phyloP scores from a whole-genome alignment of 495 filamentous ascomycete genomes.

The Penicillium pancosmium region DNA sequence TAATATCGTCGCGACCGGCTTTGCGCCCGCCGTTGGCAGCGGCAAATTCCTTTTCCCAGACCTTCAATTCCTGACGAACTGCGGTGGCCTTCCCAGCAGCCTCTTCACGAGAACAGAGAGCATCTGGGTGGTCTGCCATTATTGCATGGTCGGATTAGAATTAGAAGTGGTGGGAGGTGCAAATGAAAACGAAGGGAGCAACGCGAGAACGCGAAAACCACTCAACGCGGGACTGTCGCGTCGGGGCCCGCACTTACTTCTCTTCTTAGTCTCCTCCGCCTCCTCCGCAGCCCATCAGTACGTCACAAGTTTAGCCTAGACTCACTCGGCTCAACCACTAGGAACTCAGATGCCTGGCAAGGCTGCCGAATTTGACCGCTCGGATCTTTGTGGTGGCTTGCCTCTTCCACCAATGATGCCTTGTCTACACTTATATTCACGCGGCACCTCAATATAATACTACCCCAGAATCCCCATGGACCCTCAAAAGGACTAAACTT shows the following conservation, averaged over 20 bases:
- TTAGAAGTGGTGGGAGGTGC: neutral
- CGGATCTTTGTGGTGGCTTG: neutral
- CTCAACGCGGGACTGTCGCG: constrained; percentile 30
- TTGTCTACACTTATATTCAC: neutral
- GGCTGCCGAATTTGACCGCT: neutral
- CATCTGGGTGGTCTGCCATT: constrained; percentile 34
- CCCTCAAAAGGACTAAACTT: neutral
- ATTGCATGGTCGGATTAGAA: constrained; percentile 35
- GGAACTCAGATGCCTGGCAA: neutral
- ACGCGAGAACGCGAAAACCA: constrained; percentile 17
- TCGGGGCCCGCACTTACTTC: neutral
- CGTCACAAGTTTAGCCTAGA: neutral
- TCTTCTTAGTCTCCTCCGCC: neutral
- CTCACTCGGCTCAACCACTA: neutral
- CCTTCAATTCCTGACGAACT: constrained; percentile 77
- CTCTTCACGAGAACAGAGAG: constrained; percentile 27
- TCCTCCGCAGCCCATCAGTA: neutral
- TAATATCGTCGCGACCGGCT: constrained; percentile 83
- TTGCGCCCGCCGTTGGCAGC: constrained; percentile 70
- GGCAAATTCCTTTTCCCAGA: constrained; percentile 82
- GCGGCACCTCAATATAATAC: neutral
- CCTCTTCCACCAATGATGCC: neutral
- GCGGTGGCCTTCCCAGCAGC: constrained; percentile 28
- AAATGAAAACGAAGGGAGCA: constrained; percentile 5
- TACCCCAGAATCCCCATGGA: neutral